Percentiles rank a stretch among this genome's conserved stretches.
These are phyloP conservation scores for Barnettozyma salicaria DNA, from an alignment of 805 yeast species.

Conservation along the genomic window DNA sequence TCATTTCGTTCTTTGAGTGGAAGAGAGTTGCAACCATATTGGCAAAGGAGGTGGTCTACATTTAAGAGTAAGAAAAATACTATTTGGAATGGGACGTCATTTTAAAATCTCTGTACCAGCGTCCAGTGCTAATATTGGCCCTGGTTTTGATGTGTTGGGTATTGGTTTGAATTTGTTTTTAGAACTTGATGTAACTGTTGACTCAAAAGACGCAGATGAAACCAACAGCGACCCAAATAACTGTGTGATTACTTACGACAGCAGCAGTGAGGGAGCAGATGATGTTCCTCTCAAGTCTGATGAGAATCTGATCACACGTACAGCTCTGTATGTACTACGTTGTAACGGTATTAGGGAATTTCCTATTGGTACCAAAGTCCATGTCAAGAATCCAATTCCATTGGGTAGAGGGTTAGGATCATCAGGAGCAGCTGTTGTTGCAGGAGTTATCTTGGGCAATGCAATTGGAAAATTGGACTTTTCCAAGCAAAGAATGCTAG, in stretches of 20 bases:
- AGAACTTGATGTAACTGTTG: slow-evolving; percentile 62
- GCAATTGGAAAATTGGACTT: slow-evolving; percentile 72
- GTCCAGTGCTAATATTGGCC: slow-evolving; percentile 96
- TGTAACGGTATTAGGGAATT: slow-evolving; percentile 71
- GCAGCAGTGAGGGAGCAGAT: slow-evolving; percentile 67
- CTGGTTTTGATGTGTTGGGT: slow-evolving; percentile 96
- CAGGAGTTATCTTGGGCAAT: slow-evolving; percentile 87
- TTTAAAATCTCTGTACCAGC: slow-evolving; percentile 82
- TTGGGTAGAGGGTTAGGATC: slow-evolving; percentile 96
- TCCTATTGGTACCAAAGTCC: slow-evolving; percentile 78
- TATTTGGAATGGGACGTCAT: slow-evolving; percentile 36
- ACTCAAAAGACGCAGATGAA: slow-evolving; percentile 38
- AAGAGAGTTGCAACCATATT: background rate
- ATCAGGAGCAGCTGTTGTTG: slow-evolving; percentile 97
- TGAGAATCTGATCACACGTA: slow-evolving; percentile 80
- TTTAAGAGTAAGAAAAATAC: background rate
- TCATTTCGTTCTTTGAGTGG: too few relatives aligned
- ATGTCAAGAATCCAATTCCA: slow-evolving; percentile 87
- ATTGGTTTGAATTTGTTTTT: slow-evolving; percentile 76
- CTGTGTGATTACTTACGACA: slow-evolving; percentile 63
- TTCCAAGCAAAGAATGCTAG: slow-evolving; percentile 77
- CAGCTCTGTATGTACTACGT: slow-evolving; percentile 86
- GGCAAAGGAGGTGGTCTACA: background rate
- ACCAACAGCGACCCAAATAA: slow-evolving; percentile 60
- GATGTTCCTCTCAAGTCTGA: slow-evolving; percentile 75